Base-by-base conservation (phyloP, 768 basidiomycete genomes). In the Myochromella boudieri region DNA sequence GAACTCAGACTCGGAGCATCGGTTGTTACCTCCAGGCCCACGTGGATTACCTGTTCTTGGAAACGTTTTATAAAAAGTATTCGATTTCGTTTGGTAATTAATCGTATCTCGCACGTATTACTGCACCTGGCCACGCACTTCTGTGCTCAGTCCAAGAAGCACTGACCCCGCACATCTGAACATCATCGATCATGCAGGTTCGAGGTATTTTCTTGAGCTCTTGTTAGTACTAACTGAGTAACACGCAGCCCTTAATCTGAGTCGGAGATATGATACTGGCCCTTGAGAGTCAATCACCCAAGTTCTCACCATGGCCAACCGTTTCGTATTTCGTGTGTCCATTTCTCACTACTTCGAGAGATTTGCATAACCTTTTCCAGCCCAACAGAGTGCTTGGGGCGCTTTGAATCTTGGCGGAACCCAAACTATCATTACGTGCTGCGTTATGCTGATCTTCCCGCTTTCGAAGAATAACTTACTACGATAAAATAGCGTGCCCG, bases 1-100 rank as follows among this genome's bases (percentile, higher is more conserved):
- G 39, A 40, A 40, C 39, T 26, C 39, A 27, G 39, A 26, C n/a
- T n/a, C 12, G 15, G 27, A 40, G 27, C n/a, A n/a, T n/a, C n/a
- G n/a, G n/a, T n/a, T n/a, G n/a, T n/a, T 40, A n/a, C 39, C 39
- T 2, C 39, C 39, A 17, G 39, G 39, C 24, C 39, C 39, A 1
- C 26, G 12, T 2, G 24, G 39, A 11, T 25, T 40, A 26, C 39
- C 39, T n/a, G 11, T 40, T 3, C 25, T 40, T 6, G 39, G 39
- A 11, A 40, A 40, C 18, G 39, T 40, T 5, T 27, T 40, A 28
- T 26, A 40, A n/a, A 6, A 8, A 18, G 6, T 15, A 6, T 22
- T 14, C 37, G n/a, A n/a, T n/a, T 18, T 39, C 10, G 6, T n/a
- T 15, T 9, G 17, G 5, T 25, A 14, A 28, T 26, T 11, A 28